phyloP scores from a whole-genome alignment of 441 rosid species.

The Mallotus repandus region DNA sequence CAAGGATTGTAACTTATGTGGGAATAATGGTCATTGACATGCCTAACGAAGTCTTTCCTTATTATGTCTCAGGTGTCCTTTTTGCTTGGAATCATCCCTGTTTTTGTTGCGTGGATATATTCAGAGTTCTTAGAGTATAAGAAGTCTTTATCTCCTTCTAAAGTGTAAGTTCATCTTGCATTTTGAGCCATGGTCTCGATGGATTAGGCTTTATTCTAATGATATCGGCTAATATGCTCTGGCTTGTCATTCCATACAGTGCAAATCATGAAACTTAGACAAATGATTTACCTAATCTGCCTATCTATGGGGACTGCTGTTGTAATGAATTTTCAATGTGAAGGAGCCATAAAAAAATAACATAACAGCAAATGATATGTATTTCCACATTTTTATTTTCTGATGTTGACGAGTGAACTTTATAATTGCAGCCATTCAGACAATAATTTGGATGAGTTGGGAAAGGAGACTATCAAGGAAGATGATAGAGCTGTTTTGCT shows the following conservation, averaged over 20 bases:
- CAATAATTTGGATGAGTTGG: slow-evolving; percentile 76
- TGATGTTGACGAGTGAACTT: slow-evolving; percentile 18
- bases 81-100: slow-evolving; percentile 79
- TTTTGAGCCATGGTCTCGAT: neutral
- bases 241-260: neutral
- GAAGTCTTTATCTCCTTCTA: slow-evolving; percentile 55
- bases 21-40: slow-evolving; percentile 3
- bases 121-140: slow-evolving; percentile 76
- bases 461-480: slow-evolving; percentile 61
- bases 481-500: slow-evolving; percentile 84
- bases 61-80: slow-evolving; percentile 71
- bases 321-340: neutral
- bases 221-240: neutral
- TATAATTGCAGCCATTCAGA: slow-evolving; percentile 76
- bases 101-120: slow-evolving; percentile 81
- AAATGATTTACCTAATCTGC: too few species aligned
- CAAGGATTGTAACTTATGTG: too few species aligned
- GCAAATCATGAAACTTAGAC: too few species aligned
- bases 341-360: too few species aligned
- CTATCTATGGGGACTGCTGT: neutral
- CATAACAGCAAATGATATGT: too few species aligned
- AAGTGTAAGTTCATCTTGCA: slow-evolving; percentile 64
- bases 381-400: neutral
- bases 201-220: slow-evolving; percentile 3
- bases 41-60: slow-evolving; percentile 18